phyloP scores from a whole-genome alignment of 75 land plant genomes.

The Cryptomeria japonica region DNA sequence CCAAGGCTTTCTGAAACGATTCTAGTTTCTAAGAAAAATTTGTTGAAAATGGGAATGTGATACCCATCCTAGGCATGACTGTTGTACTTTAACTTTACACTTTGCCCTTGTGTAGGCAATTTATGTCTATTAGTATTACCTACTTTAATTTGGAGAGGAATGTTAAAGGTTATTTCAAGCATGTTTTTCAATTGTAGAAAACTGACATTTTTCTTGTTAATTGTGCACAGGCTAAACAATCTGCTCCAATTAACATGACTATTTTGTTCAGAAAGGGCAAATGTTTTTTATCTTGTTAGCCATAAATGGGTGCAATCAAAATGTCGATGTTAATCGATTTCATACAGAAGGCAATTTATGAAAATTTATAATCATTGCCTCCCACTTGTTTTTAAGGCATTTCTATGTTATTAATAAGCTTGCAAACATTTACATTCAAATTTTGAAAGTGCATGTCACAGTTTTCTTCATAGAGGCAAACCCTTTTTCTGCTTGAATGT shows the following conservation, averaged over 20 bases:
- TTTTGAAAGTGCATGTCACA: not conserved
- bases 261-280: not conserved
- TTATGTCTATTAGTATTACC: not conserved
- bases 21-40: too few relatives aligned
- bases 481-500: not conserved
- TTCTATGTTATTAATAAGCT: not conserved
- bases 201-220: not conserved
- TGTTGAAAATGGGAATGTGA: not conserved
- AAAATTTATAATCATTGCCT: not conserved
- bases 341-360: not conserved
- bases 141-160: not conserved
- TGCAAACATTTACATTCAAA: not conserved
- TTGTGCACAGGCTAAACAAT: not conserved
- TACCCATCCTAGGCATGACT: not conserved
- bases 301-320: not conserved
- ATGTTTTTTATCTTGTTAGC: not conserved
- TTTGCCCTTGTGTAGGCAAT: not conserved
- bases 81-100: not conserved
- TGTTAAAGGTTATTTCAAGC: not conserved
- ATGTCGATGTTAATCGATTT: not conserved
- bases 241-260: not conserved
- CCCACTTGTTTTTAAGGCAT: not conserved
- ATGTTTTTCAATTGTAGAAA: not conserved
- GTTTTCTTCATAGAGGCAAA: not conserved
- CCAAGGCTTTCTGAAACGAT: too few relatives aligned